These are phyloP conservation scores for Prunus mongolica DNA, from an alignment of 306 rosid species.

Conservation along the genomic window DNA sequence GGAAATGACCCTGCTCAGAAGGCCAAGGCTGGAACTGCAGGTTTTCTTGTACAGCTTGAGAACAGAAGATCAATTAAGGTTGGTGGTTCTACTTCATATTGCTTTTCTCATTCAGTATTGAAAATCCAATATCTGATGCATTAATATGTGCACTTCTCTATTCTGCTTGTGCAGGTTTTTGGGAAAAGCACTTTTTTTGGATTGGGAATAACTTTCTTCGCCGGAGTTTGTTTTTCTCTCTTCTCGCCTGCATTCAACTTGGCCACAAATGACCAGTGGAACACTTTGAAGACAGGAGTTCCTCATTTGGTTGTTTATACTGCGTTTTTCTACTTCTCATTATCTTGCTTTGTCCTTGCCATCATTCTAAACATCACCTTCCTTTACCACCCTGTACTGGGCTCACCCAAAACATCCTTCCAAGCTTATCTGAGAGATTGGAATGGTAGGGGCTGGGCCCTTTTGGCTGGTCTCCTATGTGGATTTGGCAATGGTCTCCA, in stretches of 20 bases:
- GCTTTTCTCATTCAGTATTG: background rate
- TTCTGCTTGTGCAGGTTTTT: conserved; percentile 51
- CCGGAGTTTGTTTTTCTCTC: conserved; percentile 78
- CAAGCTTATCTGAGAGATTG: conserved; percentile 72
- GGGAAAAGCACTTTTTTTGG: conserved; percentile 74
- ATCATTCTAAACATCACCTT: conserved; percentile 66
- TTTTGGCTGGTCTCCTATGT: conserved; percentile 85
- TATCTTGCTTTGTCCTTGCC: conserved; percentile 67
- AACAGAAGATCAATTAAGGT: conserved; percentile 78
- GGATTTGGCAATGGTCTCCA: conserved; percentile 94
- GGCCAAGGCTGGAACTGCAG: conserved; percentile 72
- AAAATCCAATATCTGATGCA: background rate
- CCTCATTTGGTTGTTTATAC: conserved; percentile 81
- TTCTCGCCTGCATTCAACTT: conserved; percentile 93
- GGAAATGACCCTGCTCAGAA: conserved; percentile 29
- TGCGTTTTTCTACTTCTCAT: conserved; percentile 80
- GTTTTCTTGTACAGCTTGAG: conserved; percentile 71
- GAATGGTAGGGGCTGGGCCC: conserved; percentile 91
- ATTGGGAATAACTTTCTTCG: conserved; percentile 63
- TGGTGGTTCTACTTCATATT: conserved; percentile 7
- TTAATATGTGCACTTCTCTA: background rate
- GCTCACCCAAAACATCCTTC: conserved; percentile 68
- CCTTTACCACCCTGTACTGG: conserved; percentile 70
- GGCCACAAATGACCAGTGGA: conserved; percentile 96
- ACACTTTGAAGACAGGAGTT: conserved; percentile 59